These are phyloP conservation scores for Cryptococcus sp. DNA, from an alignment of 1,284 basidiomycete genomes.

Conservation along the genomic window DNA sequence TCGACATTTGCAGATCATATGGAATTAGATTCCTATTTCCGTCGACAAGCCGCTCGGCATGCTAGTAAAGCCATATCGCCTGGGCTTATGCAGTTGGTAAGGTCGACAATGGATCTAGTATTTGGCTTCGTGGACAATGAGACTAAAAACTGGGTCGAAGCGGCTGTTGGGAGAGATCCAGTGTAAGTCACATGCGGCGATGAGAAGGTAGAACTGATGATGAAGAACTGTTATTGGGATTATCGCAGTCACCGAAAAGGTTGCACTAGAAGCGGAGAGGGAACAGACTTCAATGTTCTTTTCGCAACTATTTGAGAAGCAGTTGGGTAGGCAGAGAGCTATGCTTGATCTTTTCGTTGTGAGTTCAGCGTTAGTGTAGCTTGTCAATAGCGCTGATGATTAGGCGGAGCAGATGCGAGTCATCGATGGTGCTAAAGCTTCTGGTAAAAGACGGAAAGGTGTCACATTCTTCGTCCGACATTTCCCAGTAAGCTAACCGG, in stretches of 20 bases:
- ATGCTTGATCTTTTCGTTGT: slow-evolving; percentile 75
- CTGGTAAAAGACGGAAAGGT: slow-evolving; percentile 72
- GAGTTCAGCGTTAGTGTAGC: slow-evolving; percentile 38
- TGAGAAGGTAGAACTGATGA: not conserved
- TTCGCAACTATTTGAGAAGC: slow-evolving; percentile 68
- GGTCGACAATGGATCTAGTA: slow-evolving; percentile 86
- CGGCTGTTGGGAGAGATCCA: slow-evolving; percentile 66
- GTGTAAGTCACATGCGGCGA: slow-evolving; percentile 57
- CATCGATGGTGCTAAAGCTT: slow-evolving; percentile 78
- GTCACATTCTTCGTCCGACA: slow-evolving; percentile 89
- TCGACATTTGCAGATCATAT: slow-evolving; percentile 95
- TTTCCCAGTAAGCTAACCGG: slow-evolving; percentile 62
- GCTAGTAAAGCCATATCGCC: slow-evolving; percentile 57
- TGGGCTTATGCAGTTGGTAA: slow-evolving; percentile 71
- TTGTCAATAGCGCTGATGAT: not conserved
- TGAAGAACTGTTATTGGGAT: slow-evolving; percentile 80
- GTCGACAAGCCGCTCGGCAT: slow-evolving; percentile 76
- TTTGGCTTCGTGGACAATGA: slow-evolving; percentile 88
- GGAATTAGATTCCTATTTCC: slow-evolving; percentile 89
- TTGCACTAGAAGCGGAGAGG: slow-evolving; percentile 66
- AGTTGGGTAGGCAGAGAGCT: slow-evolving; percentile 68
- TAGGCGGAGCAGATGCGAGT: slow-evolving; percentile 81
- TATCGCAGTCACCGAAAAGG: slow-evolving; percentile 73
- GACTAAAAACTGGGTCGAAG: slow-evolving; percentile 78
- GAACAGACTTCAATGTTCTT: slow-evolving; percentile 74